Conservation (phyloP, 371 early-diverging fungal genomes). For the Phascolomyces articulosus region DNA sequence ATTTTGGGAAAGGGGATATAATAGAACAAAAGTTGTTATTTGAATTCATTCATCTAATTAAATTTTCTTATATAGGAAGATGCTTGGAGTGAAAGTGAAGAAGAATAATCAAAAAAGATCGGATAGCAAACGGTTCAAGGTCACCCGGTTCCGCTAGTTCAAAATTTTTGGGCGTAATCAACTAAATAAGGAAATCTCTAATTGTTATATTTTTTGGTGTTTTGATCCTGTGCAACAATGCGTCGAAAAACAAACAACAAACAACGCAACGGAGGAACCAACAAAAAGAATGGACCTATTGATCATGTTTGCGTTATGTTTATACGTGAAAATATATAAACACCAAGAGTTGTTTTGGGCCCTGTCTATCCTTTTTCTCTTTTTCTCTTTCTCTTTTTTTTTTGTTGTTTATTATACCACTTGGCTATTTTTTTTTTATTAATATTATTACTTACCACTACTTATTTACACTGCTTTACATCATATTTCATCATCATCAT, state of each 20-base stretch:
- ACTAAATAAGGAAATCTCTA: not conserved
- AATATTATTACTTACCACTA: no score
- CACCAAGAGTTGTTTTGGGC: no score
- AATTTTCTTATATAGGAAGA: not conserved
- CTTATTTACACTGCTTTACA: not conserved
- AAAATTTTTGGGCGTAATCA: not conserved
- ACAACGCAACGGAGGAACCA: not conserved
- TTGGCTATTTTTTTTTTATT: not conserved
- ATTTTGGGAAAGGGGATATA: no score
- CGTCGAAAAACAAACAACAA: constrained; percentile 2
- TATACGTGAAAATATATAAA: no score
- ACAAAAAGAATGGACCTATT: not conserved
- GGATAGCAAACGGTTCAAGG: not conserved
- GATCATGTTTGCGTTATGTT: not conserved
- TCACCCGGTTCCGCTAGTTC: not conserved
- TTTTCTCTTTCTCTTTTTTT: not conserved
- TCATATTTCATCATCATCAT: constrained; percentile 2
- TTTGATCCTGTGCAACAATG: constrained; percentile 6
- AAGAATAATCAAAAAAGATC: not conserved
- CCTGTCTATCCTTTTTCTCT: not conserved
- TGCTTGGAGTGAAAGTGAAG: not conserved
- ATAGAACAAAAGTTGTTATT: no score
- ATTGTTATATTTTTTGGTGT: not conserved
- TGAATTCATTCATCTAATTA: no score
- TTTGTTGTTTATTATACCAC: no score